A percentile compares a stretch with the other conserved stretches of the same genome.
phyloP scores from a whole-genome alignment of 2,329 filamentous ascomycete genomes.

The Thermoascus crustaceus region DNA sequence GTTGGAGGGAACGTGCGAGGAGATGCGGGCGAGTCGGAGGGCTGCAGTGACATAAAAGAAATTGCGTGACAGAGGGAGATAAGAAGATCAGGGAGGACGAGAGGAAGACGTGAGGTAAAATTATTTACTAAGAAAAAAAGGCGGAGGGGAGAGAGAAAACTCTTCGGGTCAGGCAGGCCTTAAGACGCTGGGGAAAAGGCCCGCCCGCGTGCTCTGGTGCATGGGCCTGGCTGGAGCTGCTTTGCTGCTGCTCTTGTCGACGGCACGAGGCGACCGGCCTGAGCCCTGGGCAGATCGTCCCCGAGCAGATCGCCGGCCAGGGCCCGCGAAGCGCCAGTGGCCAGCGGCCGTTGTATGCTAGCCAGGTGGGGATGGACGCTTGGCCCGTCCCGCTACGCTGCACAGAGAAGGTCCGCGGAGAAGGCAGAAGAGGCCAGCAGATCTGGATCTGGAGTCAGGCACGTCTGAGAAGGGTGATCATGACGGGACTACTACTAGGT shows the following conservation, averaged over 20 bases:
- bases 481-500: neutral
- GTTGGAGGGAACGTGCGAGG: conserved; percentile 33
- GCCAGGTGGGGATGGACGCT: neutral
- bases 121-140: conserved; percentile 30
- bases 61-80: conserved; percentile 18
- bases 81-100: conserved; percentile 12
- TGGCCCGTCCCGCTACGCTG: neutral
- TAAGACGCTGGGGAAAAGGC: neutral
- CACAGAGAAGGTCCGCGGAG: neutral
- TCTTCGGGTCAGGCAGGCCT: conserved; percentile 4
- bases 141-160: conserved; percentile 2
- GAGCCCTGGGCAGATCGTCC: neutral
- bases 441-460: neutral
- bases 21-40: conserved; percentile 10
- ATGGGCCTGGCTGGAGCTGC: too few relatives aligned
- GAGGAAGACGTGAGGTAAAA: conserved; percentile 32
- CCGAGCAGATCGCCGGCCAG: neutral
- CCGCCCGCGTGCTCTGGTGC: neutral
- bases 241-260: neutral
- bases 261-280: neutral
- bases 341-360: neutral
- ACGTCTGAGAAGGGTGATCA: neutral
- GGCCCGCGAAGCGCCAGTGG: neutral
- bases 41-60: conserved; percentile 34
- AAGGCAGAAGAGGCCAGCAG: neutral